Percentiles rank a stretch among this genome's conserved stretches.
Conservation (phyloP, 441 rosid species). For the Euphorbia schlechtendalii region DNA sequence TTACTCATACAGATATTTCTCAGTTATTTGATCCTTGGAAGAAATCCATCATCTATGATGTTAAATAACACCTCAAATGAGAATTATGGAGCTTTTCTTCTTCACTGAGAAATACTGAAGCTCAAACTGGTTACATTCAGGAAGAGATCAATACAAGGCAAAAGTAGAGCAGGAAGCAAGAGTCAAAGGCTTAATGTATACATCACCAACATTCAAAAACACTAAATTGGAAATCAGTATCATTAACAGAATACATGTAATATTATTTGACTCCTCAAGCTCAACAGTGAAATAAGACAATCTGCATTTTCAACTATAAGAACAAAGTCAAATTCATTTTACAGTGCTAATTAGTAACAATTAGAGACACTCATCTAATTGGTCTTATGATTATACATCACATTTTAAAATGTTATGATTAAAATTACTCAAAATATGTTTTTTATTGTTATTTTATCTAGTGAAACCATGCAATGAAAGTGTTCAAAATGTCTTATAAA, state of each 20-base stretch:
- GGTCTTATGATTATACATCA: too few relatives aligned
- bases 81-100: neutral
- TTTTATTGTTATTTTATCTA: too few relatives aligned
- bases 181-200: neutral
- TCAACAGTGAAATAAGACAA: neutral
- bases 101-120: neutral
- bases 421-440: too few relatives aligned
- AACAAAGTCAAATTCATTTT: too few relatives aligned
- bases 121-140: neutral
- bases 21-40: slow-evolving; percentile 86
- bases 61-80: neutral
- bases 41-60: slow-evolving; percentile 65
- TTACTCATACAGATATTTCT: slow-evolving; percentile 79
- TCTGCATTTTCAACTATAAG: neutral
- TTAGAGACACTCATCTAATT: too few relatives aligned
- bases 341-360: too few relatives aligned
- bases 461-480: too few relatives aligned
- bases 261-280: too few relatives aligned
- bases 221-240: neutral
- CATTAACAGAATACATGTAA: neutral
- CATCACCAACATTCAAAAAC: neutral
- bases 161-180: neutral
- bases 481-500: too few relatives aligned
- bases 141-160: neutral
- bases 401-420: too few relatives aligned